Conservation (phyloP, 2,329 filamentous ascomycete species). For the Penicillium crustosum region DNA sequence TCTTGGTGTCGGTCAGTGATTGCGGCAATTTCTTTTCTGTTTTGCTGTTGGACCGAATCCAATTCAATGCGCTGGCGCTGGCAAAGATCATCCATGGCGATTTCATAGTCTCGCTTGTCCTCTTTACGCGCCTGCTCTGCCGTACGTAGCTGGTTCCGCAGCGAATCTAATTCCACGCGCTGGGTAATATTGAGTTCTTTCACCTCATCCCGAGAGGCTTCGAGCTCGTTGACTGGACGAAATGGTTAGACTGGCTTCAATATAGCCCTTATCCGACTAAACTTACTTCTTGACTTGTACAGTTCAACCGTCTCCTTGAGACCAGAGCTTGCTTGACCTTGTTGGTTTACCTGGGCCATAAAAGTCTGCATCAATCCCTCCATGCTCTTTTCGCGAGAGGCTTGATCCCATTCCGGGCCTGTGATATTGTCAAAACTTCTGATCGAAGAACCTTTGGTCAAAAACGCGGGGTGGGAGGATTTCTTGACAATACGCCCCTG, state of each 20-base stretch:
- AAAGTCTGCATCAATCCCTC: constrained; percentile 72
- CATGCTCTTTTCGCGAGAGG: constrained; percentile 72
- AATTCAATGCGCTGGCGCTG: constrained; percentile 52
- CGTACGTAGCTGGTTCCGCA: constrained; percentile 53
- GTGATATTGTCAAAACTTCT: constrained; percentile 53
- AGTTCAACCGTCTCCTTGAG: constrained; percentile 73
- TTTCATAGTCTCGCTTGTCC: constrained; percentile 52
- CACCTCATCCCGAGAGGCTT: constrained; percentile 53
- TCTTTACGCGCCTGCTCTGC: constrained; percentile 54
- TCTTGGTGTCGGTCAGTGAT: constrained; percentile 64
- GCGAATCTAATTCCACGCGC: constrained; percentile 66
- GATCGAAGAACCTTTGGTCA: constrained; percentile 73
- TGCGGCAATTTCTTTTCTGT: constrained; percentile 56
- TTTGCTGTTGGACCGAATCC: constrained; percentile 44
- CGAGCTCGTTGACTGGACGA: constrained; percentile 57
- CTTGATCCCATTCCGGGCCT: constrained; percentile 66
- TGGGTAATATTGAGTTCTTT: constrained; percentile 55
- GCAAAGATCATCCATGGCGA: constrained; percentile 53
- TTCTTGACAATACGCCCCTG: constrained; percentile 29
- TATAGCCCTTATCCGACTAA: not conserved
- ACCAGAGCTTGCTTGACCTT: constrained; percentile 65
- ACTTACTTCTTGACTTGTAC: constrained; percentile 72
- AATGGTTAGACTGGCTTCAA: not conserved
- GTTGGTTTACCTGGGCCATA: constrained; percentile 69
- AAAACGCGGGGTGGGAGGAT: constrained; percentile 49